Base-by-base conservation (phyloP, 441 rosid species). In the Adansonia gregorii region DNA sequence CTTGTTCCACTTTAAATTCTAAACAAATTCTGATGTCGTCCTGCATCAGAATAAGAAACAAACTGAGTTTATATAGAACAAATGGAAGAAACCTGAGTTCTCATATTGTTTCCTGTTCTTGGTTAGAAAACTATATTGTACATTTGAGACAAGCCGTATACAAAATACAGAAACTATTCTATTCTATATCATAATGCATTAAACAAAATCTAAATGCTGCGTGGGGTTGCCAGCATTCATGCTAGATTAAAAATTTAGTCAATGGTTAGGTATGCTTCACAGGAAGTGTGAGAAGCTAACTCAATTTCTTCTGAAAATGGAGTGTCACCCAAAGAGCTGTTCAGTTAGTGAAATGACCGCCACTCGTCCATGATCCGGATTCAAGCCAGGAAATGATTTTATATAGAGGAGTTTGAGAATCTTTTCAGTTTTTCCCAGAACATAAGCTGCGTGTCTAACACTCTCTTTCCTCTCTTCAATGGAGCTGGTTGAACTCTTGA, bases 331-430 rank as follows among this genome's bases (percentile, higher is more conserved):
- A 49, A 43, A 20, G 75, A 19, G 71, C 76, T 78, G 72, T 72
- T 78, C 77, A 45, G 60, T 81, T 81, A 81, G 51, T 82, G 80
- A 8, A 67, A 70, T 70, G 84, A 79, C 51, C 91, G 86, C 97
- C 98, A 94, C 67, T 84, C 84, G 31, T 93, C 94, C 41, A 93
- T 84, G 78, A 46, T 87, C 88, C 15, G 87, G 82, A 67, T 79
- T 72, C 77, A 91, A 51, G 55, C 46, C 71, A 2, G 90, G 95
- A 59, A 78, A 55, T 74, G 77, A 76, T 67, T 78, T 87, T 51
- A 79, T 80, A 61, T 86, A 80, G 10, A 89, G 83, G 58, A 89
- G 84, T 82, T 89, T 83, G 74, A 88, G 82, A 70, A 91, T 76
- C 80, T 82, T 86, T 71, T 83, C 88, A 4, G 86, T 85, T 88